A percentile compares a stretch with the other conserved stretches of the same genome.
Conservation (phyloP, 371 early-diverging fungal species). For the Mortierella polycephala region DNA sequence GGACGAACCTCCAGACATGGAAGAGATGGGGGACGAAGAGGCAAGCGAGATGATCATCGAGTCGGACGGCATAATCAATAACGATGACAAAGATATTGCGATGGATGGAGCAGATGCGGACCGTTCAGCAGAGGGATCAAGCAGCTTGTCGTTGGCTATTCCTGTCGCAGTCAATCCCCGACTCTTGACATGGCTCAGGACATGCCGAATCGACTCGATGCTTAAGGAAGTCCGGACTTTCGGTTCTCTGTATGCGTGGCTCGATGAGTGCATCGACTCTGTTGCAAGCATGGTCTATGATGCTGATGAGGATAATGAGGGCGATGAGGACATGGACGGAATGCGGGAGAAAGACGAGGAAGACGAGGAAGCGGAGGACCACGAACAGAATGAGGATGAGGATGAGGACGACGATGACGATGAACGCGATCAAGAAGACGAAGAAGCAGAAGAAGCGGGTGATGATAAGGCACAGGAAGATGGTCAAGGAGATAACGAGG, state of each 20-base stretch:
- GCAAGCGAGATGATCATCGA: background rate
- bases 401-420: constrained; percentile 40
- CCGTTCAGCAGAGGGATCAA: background rate
- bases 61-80: background rate
- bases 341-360: constrained; percentile 26
- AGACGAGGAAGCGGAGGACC: constrained; percentile 32
- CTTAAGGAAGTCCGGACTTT: constrained; percentile 35
- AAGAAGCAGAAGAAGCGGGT: constrained; percentile 46
- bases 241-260: constrained; percentile 47
- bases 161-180: constrained; percentile 30
- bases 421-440: constrained; percentile 44
- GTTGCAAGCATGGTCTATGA: constrained; percentile 38
- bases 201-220: constrained; percentile 30
- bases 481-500: constrained; percentile 20
- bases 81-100: background rate
- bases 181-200: constrained; percentile 35
- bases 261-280: constrained; percentile 22
- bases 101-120: background rate
- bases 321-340: constrained; percentile 14
- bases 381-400: constrained; percentile 32
- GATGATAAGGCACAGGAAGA: constrained; percentile 39
- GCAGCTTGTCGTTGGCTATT: constrained; percentile 1
- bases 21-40: background rate
- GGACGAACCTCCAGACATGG: constrained; percentile 16
- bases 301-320: constrained; percentile 20